Evolutionary conservation across 495 filamentous ascomycete species (phyloP).

Genomic region (Copromyces sp.): DNA sequence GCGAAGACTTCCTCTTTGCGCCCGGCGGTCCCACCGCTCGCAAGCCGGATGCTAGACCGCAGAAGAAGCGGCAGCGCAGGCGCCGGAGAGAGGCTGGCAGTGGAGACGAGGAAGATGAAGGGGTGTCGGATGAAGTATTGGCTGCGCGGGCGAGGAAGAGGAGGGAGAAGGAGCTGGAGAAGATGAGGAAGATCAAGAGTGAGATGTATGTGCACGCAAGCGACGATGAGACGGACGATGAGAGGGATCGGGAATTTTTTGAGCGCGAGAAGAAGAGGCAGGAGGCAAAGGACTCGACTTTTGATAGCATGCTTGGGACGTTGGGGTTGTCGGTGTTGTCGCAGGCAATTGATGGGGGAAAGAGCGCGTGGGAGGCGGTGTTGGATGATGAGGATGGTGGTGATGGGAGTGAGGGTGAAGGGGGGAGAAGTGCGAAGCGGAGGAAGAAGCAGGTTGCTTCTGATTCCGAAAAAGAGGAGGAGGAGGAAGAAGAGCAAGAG

Average conservation of each 20-base stretch:
- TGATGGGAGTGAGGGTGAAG: conserved; percentile 2
- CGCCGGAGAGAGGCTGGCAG: conserved; percentile 33
- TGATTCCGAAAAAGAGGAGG: conserved; percentile 8
- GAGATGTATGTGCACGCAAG: conserved; percentile 66
- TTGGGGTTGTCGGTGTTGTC: conserved; percentile 3
- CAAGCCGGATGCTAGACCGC: conserved; percentile 29
- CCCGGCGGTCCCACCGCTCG: conserved; percentile 52
- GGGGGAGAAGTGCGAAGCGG: not conserved
- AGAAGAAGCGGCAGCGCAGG: conserved; percentile 33
- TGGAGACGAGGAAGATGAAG: conserved; percentile 41
- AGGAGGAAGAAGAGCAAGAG: conserved; percentile 10
- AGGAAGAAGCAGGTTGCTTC: conserved; percentile 5
- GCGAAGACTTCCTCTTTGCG: conserved; percentile 48
- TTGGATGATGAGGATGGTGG: conserved; percentile 2
- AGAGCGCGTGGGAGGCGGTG: conserved; percentile 10
- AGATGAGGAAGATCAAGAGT: conserved; percentile 71
- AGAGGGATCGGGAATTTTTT: conserved; percentile 61
- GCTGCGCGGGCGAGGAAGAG: conserved; percentile 38
- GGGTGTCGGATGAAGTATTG: conserved; percentile 26
- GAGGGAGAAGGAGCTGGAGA: conserved; percentile 50
- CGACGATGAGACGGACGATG: conserved; percentile 69
- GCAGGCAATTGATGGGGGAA: not conserved
- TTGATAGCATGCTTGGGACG: conserved; percentile 13
- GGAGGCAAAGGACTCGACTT: conserved; percentile 17
- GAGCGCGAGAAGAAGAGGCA: conserved; percentile 44